These are phyloP conservation scores for Torulaspora globosa DNA, from an alignment of 1,139 yeast genomes.

Conservation along the genomic window DNA sequence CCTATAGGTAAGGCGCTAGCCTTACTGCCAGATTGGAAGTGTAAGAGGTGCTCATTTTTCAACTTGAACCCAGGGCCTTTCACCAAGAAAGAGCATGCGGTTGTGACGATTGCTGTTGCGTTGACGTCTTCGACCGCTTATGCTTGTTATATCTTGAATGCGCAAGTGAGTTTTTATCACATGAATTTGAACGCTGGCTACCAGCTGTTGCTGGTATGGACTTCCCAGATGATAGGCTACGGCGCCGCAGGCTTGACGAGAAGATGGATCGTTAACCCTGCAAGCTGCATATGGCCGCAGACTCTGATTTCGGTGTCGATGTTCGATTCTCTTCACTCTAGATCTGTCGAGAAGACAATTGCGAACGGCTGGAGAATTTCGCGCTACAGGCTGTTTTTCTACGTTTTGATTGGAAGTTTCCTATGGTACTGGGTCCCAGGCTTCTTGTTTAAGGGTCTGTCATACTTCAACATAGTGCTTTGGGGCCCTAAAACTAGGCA, in stretches of 20 bases:
- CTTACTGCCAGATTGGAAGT: conserved; percentile 40
- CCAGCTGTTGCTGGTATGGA: conserved; percentile 48
- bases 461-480: conserved; percentile 49
- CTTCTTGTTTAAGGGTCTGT: conserved; percentile 48
- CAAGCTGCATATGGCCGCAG: conserved; percentile 42
- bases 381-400: conserved; percentile 45
- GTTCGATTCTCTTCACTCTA: conserved; percentile 40
- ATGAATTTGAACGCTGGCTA: conserved; percentile 41
- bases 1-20: conserved; percentile 48
- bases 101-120: conserved; percentile 49
- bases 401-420: conserved; percentile 41
- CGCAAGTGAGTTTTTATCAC: conserved; percentile 50
- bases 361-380: conserved; percentile 46
- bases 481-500: conserved; percentile 44
- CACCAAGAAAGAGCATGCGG: conserved; percentile 58
- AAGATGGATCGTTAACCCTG: conserved; percentile 40
- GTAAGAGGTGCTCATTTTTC: conserved; percentile 30
- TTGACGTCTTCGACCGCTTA: conserved; percentile 50
- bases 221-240: conserved; percentile 55
- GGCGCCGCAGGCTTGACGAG: conserved; percentile 52
- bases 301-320: conserved; percentile 39
- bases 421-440: conserved; percentile 57
- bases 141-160: conserved; percentile 55
- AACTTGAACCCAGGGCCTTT: conserved; percentile 53
- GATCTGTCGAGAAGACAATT: conserved; percentile 30